Percentiles rank a stretch among this genome's conserved stretches.
Evolutionary conservation across 129 eudicot genomes (phyloP).

Genomic region (Pseudognaphalium luteoalbum): DNA sequence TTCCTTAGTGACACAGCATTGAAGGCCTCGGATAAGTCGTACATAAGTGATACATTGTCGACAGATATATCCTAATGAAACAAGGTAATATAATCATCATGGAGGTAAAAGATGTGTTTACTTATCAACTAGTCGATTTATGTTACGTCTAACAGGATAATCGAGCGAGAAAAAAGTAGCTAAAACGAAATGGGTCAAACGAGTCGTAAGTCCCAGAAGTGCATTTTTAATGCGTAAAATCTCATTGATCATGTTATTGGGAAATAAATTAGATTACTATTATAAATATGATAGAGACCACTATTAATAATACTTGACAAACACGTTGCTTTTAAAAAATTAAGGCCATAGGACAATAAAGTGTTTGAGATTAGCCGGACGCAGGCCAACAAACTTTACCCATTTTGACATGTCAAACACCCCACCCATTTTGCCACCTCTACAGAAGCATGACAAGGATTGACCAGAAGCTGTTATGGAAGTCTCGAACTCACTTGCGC

Average conservation of each 20-base stretch:
- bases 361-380: neutral
- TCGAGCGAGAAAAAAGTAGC: neutral
- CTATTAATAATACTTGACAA: neutral
- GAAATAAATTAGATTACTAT: neutral
- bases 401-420: neutral
- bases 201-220: neutral
- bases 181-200: neutral
- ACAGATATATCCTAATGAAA: constrained; percentile 48
- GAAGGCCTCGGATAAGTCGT: constrained; percentile 61
- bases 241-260: neutral
- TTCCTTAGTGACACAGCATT: constrained; percentile 59
- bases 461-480: neutral
- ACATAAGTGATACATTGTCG: constrained; percentile 59
- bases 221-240: neutral
- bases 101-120: neutral
- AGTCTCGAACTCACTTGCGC: constrained; percentile 45
- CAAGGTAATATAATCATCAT: neutral
- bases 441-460: neutral
- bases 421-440: neutral
- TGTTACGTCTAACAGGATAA: neutral
- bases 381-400: neutral
- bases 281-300: neutral
- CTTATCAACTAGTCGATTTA: neutral
- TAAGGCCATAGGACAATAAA: no score
- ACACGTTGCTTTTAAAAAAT: no score